Conservation (phyloP, 345 rosid genomes). For the Odontarrhena argentea region DNA sequence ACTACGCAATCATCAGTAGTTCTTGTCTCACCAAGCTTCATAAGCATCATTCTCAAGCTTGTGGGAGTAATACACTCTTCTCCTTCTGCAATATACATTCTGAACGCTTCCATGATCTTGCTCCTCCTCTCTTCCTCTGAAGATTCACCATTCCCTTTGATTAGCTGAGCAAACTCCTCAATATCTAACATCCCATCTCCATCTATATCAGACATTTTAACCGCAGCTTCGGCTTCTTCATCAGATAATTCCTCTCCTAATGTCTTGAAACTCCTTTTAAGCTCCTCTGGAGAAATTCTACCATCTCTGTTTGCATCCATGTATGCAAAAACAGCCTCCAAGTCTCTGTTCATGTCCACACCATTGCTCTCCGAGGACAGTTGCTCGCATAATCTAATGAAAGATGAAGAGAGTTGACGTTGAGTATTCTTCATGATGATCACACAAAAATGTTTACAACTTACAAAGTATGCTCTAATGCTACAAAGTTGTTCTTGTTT, state of each 20-base stretch:
- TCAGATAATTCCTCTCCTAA: slow-evolving; percentile 52
- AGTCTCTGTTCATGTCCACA: slow-evolving; percentile 28
- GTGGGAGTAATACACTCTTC: slow-evolving; percentile 56
- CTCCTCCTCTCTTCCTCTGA: slow-evolving; percentile 50
- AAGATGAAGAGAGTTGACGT: slow-evolving; percentile 38
- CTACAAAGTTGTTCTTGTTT: slow-evolving; percentile 3
- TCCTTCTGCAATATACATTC: slow-evolving; percentile 57
- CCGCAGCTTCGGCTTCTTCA: slow-evolving; percentile 60
- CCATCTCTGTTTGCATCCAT: slow-evolving; percentile 69
- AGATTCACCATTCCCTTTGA: slow-evolving; percentile 41
- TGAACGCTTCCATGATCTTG: slow-evolving; percentile 59
- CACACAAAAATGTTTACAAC: neutral
- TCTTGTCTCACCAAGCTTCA: slow-evolving; percentile 54
- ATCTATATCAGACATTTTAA: slow-evolving; percentile 53
- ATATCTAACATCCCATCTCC: slow-evolving; percentile 66
- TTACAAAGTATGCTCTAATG: neutral
- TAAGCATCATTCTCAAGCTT: slow-evolving; percentile 62
- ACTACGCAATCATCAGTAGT: slow-evolving; percentile 55
- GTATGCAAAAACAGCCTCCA: slow-evolving; percentile 51
- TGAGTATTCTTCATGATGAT: slow-evolving; percentile 35
- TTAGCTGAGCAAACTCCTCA: slow-evolving; percentile 57
- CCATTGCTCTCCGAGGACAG: slow-evolving; percentile 15
- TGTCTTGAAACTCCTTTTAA: slow-evolving; percentile 49
- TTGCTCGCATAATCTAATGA: slow-evolving; percentile 31
- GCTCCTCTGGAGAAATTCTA: slow-evolving; percentile 56